Percentiles rank a stretch among this genome's conserved stretches.
These are phyloP conservation scores for Mycena rosella DNA, from an alignment of 768 basidiomycete genomes.

Conservation along the genomic window DNA sequence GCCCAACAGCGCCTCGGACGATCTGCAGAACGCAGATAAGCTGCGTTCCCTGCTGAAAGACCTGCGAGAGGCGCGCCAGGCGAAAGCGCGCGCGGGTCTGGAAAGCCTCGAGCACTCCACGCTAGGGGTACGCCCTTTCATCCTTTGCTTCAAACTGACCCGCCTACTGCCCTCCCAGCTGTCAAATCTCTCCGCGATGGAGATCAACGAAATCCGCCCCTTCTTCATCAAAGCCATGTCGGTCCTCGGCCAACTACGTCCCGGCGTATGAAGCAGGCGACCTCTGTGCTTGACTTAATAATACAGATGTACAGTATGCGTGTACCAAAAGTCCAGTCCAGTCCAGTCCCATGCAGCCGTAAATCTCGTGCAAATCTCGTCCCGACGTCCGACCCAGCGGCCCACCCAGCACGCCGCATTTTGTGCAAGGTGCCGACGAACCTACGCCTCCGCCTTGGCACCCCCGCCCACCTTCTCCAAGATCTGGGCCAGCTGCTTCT, in stretches of 20 bases:
- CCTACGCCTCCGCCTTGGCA: slow-evolving; percentile 9
- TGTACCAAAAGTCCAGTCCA: slow-evolving; percentile 1
- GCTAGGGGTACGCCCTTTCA: slow-evolving; percentile 69
- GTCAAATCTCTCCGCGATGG: slow-evolving; percentile 88
- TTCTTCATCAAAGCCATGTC: slow-evolving; percentile 90
- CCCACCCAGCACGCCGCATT: neutral
- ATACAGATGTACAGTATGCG: slow-evolving; percentile 13
- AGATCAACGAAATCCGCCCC: slow-evolving; percentile 94
- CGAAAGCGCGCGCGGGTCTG: slow-evolving; percentile 91
- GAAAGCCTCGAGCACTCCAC: slow-evolving; percentile 84
- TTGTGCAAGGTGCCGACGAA: neutral
- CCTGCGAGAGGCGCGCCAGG: slow-evolving; percentile 94
- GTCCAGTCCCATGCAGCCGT: neutral
- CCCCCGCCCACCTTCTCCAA: slow-evolving; percentile 52
- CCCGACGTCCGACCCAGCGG: neutral
- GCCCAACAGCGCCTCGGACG: slow-evolving; percentile 85
- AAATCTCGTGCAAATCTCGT: neutral
- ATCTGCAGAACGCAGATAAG: slow-evolving; percentile 86
- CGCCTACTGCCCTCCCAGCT: slow-evolving; percentile 60
- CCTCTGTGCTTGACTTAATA: neutral
- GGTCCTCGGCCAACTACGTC: slow-evolving; percentile 68
- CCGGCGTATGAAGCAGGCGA: slow-evolving; percentile 3
- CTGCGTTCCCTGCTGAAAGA: slow-evolving; percentile 91
- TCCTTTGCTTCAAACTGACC: slow-evolving; percentile 1
- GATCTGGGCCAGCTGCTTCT: slow-evolving; percentile 56